These are phyloP conservation scores for Fusarium mangiferae DNA, from an alignment of 2,329 filamentous ascomycete genomes.

Conservation along the genomic window DNA sequence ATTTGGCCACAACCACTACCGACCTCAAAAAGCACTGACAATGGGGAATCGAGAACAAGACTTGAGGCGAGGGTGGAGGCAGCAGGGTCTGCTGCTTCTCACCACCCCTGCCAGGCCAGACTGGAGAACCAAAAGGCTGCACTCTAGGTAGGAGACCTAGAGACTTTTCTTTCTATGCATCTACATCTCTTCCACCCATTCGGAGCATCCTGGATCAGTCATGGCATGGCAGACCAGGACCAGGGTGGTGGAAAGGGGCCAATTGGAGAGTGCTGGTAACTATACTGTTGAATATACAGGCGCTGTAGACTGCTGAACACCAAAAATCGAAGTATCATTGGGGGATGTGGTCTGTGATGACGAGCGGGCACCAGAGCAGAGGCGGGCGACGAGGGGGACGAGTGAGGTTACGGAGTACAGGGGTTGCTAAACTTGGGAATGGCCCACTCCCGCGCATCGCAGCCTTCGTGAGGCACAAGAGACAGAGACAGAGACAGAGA, in stretches of 20 bases:
- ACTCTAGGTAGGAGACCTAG: slow-evolving; percentile 22
- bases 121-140: slow-evolving; percentile 16
- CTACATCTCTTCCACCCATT: slow-evolving; percentile 41
- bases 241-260: slow-evolving; percentile 34
- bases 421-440: slow-evolving; percentile 25
- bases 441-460: slow-evolving; percentile 33
- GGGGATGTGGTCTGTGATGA: slow-evolving; percentile 38
- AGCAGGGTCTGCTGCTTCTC: slow-evolving; percentile 21
- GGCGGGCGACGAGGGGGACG: slow-evolving; percentile 24
- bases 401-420: slow-evolving; percentile 31
- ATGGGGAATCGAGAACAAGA: slow-evolving; percentile 29
- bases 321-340: slow-evolving; percentile 38
- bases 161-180: slow-evolving; percentile 35
- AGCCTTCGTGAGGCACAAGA: slow-evolving; percentile 26
- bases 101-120: slow-evolving; percentile 29
- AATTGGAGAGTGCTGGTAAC: slow-evolving; percentile 36
- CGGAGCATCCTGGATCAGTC: slow-evolving; percentile 36
- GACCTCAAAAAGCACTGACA: slow-evolving; percentile 20
- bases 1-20: slow-evolving; percentile 29
- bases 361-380: slow-evolving; percentile 28
- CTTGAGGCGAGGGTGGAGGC: slow-evolving; percentile 37
- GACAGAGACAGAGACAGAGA: not conserved
- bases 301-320: slow-evolving; percentile 32
- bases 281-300: slow-evolving; percentile 30
- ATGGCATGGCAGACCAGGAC: slow-evolving; percentile 33